Evolutionary conservation across 495 filamentous ascomycete species (phyloP).

Genomic region (Hypoxylon rickii): DNA sequence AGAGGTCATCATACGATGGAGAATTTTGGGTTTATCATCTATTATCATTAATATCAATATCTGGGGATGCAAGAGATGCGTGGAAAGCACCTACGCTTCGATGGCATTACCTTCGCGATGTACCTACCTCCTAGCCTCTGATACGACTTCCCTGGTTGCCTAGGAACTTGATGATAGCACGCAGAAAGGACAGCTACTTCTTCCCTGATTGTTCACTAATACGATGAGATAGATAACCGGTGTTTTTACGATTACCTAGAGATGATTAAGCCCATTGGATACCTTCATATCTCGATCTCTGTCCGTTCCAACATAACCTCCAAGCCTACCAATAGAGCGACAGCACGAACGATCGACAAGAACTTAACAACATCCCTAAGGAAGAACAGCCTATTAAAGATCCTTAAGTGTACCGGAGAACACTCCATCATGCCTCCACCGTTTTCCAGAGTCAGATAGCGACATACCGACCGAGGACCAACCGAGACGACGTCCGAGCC

Average conservation of each 20-base stretch:
- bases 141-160: slow-evolving; percentile 12
- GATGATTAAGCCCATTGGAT: background rate
- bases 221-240: background rate
- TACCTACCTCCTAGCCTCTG: slow-evolving; percentile 1
- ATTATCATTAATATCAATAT: too few relatives aligned
- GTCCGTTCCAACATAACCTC: background rate
- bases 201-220: background rate
- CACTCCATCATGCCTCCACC: too few relatives aligned
- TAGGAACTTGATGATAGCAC: background rate
- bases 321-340: too few relatives aligned
- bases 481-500: background rate
- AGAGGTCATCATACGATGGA: background rate
- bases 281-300: background rate
- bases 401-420: background rate
- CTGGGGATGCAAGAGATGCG: too few relatives aligned
- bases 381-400: too few relatives aligned
- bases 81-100: slow-evolving; percentile 6
- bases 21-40: background rate
- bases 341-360: too few relatives aligned
- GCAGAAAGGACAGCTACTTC: background rate
- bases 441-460: too few relatives aligned
- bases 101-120: background rate
- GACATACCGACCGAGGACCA: too few relatives aligned
- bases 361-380: too few relatives aligned
- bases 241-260: too few relatives aligned